Evolutionary conservation across 2,329 filamentous ascomycete species (phyloP).

Genomic region (Aspergillus ochraceus): DNA sequence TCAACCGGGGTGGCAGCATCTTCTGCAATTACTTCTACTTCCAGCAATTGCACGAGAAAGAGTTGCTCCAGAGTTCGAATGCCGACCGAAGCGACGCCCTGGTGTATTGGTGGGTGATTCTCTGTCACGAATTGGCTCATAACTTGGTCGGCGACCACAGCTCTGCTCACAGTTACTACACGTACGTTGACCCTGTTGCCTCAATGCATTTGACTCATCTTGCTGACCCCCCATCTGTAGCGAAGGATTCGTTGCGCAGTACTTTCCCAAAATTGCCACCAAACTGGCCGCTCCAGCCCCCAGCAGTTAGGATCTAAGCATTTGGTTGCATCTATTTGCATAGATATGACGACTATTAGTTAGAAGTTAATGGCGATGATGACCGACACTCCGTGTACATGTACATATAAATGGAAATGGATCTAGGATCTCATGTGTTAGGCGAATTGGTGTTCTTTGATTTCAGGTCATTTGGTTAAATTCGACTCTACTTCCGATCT

Average conservation of each 20-base stretch:
- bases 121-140: constrained; percentile 94
- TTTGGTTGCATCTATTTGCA: too few relatives aligned
- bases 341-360: too few relatives aligned
- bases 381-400: too few relatives aligned
- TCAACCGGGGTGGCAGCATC: constrained; percentile 82
- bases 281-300: constrained; percentile 40
- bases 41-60: constrained; percentile 68
- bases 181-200: constrained; percentile 21
- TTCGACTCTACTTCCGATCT: too few relatives aligned
- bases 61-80: constrained; percentile 41
- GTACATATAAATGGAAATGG: too few relatives aligned
- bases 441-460: too few relatives aligned
- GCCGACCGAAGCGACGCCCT: constrained; percentile 65
- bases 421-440: too few relatives aligned
- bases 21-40: constrained; percentile 96
- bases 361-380: too few relatives aligned
- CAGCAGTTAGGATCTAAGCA: background rate
- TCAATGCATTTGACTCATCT: background rate
- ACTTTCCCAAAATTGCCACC: constrained; percentile 68
- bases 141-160: constrained; percentile 81
- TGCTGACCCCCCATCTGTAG: constrained; percentile 37
- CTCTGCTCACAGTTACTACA: constrained; percentile 79
- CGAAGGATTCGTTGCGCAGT: constrained; percentile 75
- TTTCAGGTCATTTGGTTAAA: too few relatives aligned
- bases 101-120: constrained; percentile 91